A percentile compares a stretch with the other conserved stretches of the same genome.
Conservation (phyloP, 352 stramenopile species). For the Pythium rishiriense region DNA sequence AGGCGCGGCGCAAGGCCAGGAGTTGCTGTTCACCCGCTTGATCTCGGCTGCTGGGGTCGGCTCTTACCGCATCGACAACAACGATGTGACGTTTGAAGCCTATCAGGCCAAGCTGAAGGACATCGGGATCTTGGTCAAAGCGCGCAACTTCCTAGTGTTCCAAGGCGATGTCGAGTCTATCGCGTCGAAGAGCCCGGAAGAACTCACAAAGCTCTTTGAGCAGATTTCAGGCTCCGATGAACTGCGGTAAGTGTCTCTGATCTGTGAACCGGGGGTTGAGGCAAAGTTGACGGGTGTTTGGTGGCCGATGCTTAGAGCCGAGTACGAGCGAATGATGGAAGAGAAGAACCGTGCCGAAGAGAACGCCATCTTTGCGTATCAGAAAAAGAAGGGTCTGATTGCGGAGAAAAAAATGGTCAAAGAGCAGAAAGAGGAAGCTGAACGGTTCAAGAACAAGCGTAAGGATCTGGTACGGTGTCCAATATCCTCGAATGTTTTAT, state of each 20-base stretch:
- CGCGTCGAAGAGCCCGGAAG: constrained; percentile 93
- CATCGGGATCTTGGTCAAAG: constrained; percentile 98
- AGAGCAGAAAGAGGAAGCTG: constrained; percentile 94
- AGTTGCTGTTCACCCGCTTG: constrained; percentile 92
- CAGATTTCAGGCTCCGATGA: constrained; percentile 94
- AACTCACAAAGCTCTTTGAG: constrained; percentile 98
- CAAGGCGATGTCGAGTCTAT: constrained; percentile 99
- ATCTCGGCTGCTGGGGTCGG: constrained; percentile 92
- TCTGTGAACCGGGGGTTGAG: neutral
- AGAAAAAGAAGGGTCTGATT: constrained; percentile 96
- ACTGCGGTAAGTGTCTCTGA: constrained; percentile 41
- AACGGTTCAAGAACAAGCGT: constrained; percentile 77
- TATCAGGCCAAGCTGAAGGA: constrained; percentile 94
- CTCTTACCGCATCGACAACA: constrained; percentile 79
- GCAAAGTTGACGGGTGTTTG: neutral
- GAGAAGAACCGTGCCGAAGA: constrained; percentile 94
- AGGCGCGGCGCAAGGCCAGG: constrained; percentile 41
- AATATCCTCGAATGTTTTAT: neutral
- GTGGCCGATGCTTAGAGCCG: constrained; percentile 26
- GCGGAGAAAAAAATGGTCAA: constrained; percentile 92
- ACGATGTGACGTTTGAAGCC: constrained; percentile 85
- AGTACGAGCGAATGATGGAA: constrained; percentile 84
- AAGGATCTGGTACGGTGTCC: constrained; percentile 53
- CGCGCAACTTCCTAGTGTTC: constrained; percentile 99
- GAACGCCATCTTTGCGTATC: constrained; percentile 93